A percentile compares a stretch with the other conserved stretches of the same genome.
These are phyloP conservation scores for Nephelium lappaceum DNA, from an alignment of 345 rosid genomes.

Conservation along the genomic window DNA sequence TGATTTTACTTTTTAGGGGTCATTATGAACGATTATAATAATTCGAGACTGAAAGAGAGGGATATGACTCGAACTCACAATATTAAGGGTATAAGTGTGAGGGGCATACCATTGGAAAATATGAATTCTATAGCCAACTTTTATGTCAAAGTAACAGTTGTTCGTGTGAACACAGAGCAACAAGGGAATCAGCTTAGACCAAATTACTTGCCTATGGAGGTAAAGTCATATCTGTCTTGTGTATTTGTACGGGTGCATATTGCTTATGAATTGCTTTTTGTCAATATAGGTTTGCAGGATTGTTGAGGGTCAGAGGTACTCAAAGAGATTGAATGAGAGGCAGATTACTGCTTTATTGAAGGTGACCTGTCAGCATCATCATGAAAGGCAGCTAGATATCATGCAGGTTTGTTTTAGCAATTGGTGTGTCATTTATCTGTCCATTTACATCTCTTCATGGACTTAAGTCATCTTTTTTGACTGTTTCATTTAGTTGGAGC, in stretches of 20 bases:
- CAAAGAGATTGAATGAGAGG: constrained; percentile 88
- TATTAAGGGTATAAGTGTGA: too few relatives aligned
- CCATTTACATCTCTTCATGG: too few relatives aligned
- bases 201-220: constrained; percentile 97
- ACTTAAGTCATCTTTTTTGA: background rate
- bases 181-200: constrained; percentile 89
- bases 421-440: too few relatives aligned
- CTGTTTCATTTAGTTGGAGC: background rate
- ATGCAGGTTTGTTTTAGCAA: constrained; percentile 45
- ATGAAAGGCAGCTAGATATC: constrained; percentile 79
- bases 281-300: constrained; percentile 80
- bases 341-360: constrained; percentile 88
- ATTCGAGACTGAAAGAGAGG: too few relatives aligned
- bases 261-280: constrained; percentile 8
- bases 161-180: constrained; percentile 37
- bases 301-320: constrained; percentile 95
- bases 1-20: too few relatives aligned
- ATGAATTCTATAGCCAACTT: too few relatives aligned
- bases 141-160: too few relatives aligned
- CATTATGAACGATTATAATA: too few relatives aligned
- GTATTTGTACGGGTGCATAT: background rate
- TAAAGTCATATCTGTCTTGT: constrained; percentile 18
- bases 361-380: constrained; percentile 94
- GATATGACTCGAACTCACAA: too few relatives aligned
- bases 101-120: too few relatives aligned